Percentiles rank a stretch among this genome's conserved stretches.
phyloP scores from a whole-genome alignment of 352 stramenopile species.

The Poterioochromonas sp. region DNA sequence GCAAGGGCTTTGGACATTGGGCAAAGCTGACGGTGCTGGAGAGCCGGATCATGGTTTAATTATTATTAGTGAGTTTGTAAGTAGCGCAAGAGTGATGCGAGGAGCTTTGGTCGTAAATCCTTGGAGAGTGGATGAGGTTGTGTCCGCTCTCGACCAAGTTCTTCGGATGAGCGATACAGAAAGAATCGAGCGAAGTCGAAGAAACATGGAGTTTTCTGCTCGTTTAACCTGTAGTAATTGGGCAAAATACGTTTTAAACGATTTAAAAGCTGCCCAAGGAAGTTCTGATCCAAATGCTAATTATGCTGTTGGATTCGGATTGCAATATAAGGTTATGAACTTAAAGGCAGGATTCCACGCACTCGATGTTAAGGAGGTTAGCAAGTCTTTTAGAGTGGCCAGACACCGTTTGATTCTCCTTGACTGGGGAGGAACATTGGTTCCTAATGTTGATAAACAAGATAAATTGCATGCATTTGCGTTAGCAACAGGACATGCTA shows the following conservation, averaged over 20 bases:
- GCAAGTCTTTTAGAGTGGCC: constrained; percentile 42
- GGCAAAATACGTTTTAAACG: constrained; percentile 75
- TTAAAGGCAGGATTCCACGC: constrained; percentile 90
- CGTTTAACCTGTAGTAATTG: constrained; percentile 89
- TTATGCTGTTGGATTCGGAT: constrained; percentile 80
- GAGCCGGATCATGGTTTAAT: constrained; percentile 62
- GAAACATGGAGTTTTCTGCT: constrained; percentile 65
- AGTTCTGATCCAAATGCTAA: constrained; percentile 78
- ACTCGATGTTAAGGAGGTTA: constrained; percentile 77
- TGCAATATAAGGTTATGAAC: constrained; percentile 89
- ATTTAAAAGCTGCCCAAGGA: constrained; percentile 92
- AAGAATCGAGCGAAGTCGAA: constrained; percentile 51
- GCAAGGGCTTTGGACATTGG: constrained; percentile 30
- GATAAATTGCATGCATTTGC: constrained; percentile 58
- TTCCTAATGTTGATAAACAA: constrained; percentile 54
- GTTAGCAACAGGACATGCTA: constrained; percentile 43
- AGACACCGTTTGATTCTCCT: constrained; percentile 82
- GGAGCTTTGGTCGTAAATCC: constrained; percentile 93
- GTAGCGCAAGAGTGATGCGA: constrained; percentile 86
- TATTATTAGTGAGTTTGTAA: constrained; percentile 94
- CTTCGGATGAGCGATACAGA: constrained; percentile 58
- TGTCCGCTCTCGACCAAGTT: constrained; percentile 42
- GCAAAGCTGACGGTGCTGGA: constrained; percentile 27
- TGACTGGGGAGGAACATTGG: constrained; percentile 95
- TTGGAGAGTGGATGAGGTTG: constrained; percentile 83